phyloP scores from a whole-genome alignment of 192 early-diverging fungal species.

The Obelidium mucronatum region DNA sequence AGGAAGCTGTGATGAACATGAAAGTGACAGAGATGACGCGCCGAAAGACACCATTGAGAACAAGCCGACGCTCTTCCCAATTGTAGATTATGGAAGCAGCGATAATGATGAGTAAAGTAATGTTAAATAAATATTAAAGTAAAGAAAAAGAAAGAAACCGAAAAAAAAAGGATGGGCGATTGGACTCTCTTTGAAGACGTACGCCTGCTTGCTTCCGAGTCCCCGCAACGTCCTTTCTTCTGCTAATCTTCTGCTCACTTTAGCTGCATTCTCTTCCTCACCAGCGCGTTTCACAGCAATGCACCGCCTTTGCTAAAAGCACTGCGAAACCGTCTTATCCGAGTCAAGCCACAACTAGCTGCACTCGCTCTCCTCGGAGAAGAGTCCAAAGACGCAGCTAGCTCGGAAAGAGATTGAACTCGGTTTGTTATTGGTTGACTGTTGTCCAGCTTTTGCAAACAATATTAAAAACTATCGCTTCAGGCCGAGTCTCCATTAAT shows the following conservation, averaged over 20 bases:
- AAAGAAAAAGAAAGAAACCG: too few species aligned
- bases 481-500: constrained; percentile 14
- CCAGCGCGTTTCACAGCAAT: background rate
- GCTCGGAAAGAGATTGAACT: constrained; percentile 25
- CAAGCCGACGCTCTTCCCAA: background rate
- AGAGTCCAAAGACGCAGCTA: constrained; percentile 17
- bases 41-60: too few species aligned
- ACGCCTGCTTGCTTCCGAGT: too few species aligned
- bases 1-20: background rate
- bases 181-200: constrained; percentile 25
- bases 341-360: background rate
- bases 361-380: background rate
- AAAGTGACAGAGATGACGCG: background rate
- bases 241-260: too few species aligned
- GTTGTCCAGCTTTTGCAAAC: too few species aligned
- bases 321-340: constrained; percentile 24
- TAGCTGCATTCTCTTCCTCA: too few species aligned
- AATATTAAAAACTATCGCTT: background rate
- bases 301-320: background rate
- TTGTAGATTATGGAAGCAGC: background rate
- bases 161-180: too few species aligned
- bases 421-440: constrained; percentile 14
- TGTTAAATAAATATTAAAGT: background rate
- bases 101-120: background rate
- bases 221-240: too few species aligned